These are phyloP conservation scores for Aspergillus intermedius DNA, from an alignment of 2,329 filamentous ascomycete genomes.

Conservation along the genomic window DNA sequence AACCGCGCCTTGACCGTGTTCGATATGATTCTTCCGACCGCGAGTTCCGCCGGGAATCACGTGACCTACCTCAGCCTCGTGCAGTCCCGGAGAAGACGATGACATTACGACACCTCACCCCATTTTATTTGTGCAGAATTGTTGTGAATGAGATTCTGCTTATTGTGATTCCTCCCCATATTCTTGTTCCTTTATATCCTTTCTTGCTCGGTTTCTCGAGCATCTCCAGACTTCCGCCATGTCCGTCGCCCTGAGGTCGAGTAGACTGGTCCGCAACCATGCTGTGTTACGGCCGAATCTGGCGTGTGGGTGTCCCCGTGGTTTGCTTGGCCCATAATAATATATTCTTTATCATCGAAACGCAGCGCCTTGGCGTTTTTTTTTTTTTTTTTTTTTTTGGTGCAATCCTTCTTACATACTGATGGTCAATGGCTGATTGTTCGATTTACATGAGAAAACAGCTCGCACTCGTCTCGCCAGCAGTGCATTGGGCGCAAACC, in stretches of 20 bases:
- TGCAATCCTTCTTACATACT: neutral
- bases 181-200: neutral
- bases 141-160: neutral
- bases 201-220: slow-evolving; percentile 18
- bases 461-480: slow-evolving; percentile 27
- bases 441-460: slow-evolving; percentile 9
- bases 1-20: neutral
- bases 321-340: too few relatives aligned
- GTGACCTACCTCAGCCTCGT: slow-evolving; percentile 9
- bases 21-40: slow-evolving; percentile 3
- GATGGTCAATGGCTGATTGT: neutral
- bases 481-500: slow-evolving; percentile 23
- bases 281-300: slow-evolving; percentile 24
- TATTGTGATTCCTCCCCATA: neutral
- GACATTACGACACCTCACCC: slow-evolving; percentile 9
- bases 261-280: slow-evolving; percentile 32
- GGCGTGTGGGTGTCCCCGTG: slow-evolving; percentile 17
- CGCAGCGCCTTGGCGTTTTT: neutral
- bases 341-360: too few relatives aligned
- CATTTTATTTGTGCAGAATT: slow-evolving; percentile 1
- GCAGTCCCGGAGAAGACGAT: slow-evolving; percentile 6
- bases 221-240: slow-evolving; percentile 25
- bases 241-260: slow-evolving; percentile 35
- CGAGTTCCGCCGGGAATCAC: slow-evolving; percentile 8
- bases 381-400: too few relatives aligned